Percentiles rank a stretch among this genome's conserved stretches.
Evolutionary conservation across 2,329 filamentous ascomycete genomes (phyloP).

Genomic region (Dactylella cylindrospora): DNA sequence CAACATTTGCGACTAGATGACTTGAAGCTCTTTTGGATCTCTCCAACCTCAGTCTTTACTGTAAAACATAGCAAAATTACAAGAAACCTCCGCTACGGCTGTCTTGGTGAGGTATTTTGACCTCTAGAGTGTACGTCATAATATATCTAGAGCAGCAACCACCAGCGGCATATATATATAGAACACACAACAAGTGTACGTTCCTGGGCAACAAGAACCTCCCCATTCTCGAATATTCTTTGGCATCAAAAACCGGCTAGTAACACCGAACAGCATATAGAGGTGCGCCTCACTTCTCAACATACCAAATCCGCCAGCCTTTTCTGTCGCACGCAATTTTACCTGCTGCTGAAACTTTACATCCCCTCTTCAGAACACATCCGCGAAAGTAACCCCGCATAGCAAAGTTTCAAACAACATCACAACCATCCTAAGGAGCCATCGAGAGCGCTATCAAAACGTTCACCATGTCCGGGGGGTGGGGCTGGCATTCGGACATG

Average conservation of each 20-base stretch:
- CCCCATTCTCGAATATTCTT: conserved; percentile 28
- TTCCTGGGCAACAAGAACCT: conserved; percentile 21
- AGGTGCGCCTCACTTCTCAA: not conserved
- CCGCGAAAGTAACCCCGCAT: not conserved
- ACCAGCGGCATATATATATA: no score
- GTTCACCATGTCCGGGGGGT: conserved; percentile 37
- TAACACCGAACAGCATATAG: no score
- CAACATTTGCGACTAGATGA: no score
- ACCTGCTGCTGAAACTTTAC: not conserved
- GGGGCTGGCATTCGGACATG: conserved; percentile 39
- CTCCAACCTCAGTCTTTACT: no score
- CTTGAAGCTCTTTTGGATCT: no score
- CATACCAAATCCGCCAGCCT: not conserved
- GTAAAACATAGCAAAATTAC: no score
- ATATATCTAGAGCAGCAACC: no score
- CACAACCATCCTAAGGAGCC: not conserved
- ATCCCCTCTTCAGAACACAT: not conserved
- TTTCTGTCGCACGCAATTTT: not conserved
- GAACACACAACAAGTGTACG: no score
- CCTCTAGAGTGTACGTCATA: conserved; percentile 40
- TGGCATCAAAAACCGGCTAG: no score
- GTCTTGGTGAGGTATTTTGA: no score
- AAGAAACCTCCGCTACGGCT: no score
- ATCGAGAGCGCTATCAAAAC: not conserved
- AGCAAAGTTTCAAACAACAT: not conserved